Evolutionary conservation across 768 basidiomycete genomes (phyloP), one percentile per base, ranked within the genome.

Genomic region (Pisolithus microcarpus): DNA sequence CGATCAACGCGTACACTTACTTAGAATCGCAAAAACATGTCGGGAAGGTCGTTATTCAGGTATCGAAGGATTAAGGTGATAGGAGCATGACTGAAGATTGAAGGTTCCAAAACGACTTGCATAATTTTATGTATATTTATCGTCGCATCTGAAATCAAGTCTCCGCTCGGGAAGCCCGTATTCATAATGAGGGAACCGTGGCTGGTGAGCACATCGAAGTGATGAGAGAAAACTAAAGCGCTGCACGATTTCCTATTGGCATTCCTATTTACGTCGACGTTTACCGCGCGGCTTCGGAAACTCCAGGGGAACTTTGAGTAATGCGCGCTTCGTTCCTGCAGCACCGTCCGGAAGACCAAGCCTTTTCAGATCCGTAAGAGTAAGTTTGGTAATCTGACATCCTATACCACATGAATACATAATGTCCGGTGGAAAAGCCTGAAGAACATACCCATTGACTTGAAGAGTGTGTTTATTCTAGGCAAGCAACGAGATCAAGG

Each of bases 391-490:
- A 42, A 91, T 71, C 54, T 81, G 84, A 67, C 92, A 95, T 28
- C 93, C 91, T 81, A 56, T 28, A 44, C 24, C 44, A 45, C 48
- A 23, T 56, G 21, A 50, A 39, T 0, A 34, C 4, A 34, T 13
- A 50, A 51, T 26, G 16, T 46, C 31, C 38, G 36, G 19, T 7
- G 26, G 36, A 18, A n/a, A 48, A 15, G 28, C 11, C 42, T 15
- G 10, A 19, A 31, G 49, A 52, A 58, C 73, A 49, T 56, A 81
- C 84, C 87, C 18, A 95, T 72, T 0, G 83, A 80, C 65, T 78
- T 87, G 75, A 91, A 93, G 16, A 91, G 63, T n/a, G 72, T 62
- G 55, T 80, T 81, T 38, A 87, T 76, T 48, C 81, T 83, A 46
- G 40, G 15, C 10, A n/a, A 34, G 11, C 19, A 18, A 7, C 38